A percentile compares a stretch with the other conserved stretches of the same genome.
Conservation (phyloP, 352 stramenopile species). For the Halophytophthora batemanensis region DNA sequence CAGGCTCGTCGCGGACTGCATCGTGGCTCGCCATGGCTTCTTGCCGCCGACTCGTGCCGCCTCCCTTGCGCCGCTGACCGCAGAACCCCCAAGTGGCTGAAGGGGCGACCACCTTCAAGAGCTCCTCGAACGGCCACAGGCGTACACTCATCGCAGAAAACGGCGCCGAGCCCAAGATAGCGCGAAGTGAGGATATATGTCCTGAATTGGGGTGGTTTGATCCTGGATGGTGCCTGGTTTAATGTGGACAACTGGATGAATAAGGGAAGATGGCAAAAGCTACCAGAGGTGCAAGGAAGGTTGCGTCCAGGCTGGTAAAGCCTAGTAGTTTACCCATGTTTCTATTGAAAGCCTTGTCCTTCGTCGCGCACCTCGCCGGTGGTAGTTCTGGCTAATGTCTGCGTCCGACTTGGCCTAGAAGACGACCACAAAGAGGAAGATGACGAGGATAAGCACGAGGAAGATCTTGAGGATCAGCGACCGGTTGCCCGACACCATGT, state of each 20-base stretch:
- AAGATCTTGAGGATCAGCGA: slow-evolving; percentile 88
- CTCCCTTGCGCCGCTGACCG: background rate
- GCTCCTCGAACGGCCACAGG: background rate
- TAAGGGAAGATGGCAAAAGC: too few species aligned
- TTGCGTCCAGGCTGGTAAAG: too few species aligned
- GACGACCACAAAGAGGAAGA: slow-evolving; percentile 84
- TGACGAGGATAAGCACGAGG: slow-evolving; percentile 73
- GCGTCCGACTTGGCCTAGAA: slow-evolving; percentile 34
- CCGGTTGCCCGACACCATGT: slow-evolving; percentile 77
- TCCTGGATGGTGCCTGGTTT: background rate
- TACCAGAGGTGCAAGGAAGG: too few species aligned
- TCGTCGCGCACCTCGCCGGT: too few species aligned
- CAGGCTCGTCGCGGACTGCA: slow-evolving; percentile 6
- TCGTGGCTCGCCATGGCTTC: background rate
- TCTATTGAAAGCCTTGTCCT: background rate
- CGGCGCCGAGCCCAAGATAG: background rate
- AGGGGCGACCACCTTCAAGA: slow-evolving; percentile 1
- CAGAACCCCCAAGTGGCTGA: background rate
- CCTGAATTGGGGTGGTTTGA: background rate
- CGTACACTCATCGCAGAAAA: too few species aligned
- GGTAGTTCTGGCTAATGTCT: slow-evolving; percentile 3
- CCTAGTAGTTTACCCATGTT: too few species aligned
- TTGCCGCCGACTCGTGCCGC: background rate
- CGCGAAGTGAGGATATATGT: too few species aligned
- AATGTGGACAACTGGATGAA: background rate